phyloP scores from a whole-genome alignment of 2,329 filamentous ascomycete species.

The Colletotrichum liaoningense region DNA sequence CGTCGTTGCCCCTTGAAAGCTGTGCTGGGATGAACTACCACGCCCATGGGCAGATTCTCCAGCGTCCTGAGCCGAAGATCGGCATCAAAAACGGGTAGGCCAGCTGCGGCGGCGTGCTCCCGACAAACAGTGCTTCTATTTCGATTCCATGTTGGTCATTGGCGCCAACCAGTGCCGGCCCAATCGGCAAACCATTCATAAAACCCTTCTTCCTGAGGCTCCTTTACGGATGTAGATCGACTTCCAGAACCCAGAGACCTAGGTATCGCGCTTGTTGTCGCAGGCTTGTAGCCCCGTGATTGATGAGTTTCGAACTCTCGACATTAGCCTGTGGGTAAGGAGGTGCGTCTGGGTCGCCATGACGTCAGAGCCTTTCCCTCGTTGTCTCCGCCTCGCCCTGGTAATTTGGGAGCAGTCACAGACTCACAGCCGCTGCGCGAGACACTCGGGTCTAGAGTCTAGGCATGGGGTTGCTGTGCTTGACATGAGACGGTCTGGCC shows the following conservation, averaged over 20 bases:
- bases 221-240: not conserved
- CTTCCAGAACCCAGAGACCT: not conserved
- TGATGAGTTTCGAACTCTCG: constrained; percentile 24
- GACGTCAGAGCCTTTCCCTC: constrained; percentile 26
- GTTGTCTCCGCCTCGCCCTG: constrained; percentile 13
- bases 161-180: not conserved
- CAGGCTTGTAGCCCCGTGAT: not conserved
- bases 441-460: not conserved
- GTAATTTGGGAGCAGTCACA: constrained; percentile 15
- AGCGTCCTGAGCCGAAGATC: constrained; percentile 10
- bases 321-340: constrained; percentile 30
- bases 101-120: constrained; percentile 1
- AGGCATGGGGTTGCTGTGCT: not conserved
- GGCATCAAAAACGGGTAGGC: constrained; percentile 6
- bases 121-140: not conserved
- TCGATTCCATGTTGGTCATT: not conserved
- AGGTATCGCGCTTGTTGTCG: constrained; percentile 3
- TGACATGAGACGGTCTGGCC: constrained; percentile 29
- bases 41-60: constrained; percentile 6
- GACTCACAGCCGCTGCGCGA: not conserved
- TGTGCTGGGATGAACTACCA: constrained; percentile 25
- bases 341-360: constrained; percentile 12
- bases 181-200: not conserved
- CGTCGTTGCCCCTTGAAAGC: not conserved
- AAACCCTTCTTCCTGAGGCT: not conserved